Conservation (phyloP, 1,284 basidiomycete genomes). For the Marasmius sp. region DNA sequence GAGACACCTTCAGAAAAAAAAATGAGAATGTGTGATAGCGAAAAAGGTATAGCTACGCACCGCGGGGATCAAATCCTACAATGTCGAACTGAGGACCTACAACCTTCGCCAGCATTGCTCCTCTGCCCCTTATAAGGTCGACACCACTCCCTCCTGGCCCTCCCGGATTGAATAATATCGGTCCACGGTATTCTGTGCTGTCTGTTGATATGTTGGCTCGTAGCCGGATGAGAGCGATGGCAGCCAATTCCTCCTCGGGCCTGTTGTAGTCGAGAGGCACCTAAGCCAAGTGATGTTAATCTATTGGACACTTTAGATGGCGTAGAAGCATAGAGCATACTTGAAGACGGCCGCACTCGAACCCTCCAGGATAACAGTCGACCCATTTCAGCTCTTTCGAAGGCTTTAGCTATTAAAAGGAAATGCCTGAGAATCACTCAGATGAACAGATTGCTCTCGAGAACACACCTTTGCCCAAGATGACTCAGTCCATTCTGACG, state of each 20-base stretch:
- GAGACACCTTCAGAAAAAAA: slow-evolving; percentile 9
- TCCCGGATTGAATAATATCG: slow-evolving; percentile 34
- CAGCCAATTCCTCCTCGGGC: slow-evolving; percentile 22
- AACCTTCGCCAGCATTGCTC: background rate
- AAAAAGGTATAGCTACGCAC: slow-evolving; percentile 5
- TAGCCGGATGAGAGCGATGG: slow-evolving; percentile 27
- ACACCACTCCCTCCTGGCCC: slow-evolving; percentile 32
- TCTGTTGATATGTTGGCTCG: slow-evolving; percentile 21
- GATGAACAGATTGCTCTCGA: background rate
- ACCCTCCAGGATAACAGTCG: background rate
- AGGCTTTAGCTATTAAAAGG: background rate
- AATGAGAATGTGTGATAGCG: background rate
- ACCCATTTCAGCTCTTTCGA: background rate
- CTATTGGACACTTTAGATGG: background rate
- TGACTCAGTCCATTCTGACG: background rate
- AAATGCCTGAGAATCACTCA: background rate
- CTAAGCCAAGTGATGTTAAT: slow-evolving; percentile 6
- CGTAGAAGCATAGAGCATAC: background rate
- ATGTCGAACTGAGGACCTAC: slow-evolving; percentile 30
- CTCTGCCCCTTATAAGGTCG: slow-evolving; percentile 5
- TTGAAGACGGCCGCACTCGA: slow-evolving; percentile 1
- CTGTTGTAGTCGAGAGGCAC: slow-evolving; percentile 31
- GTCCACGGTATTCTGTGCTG: slow-evolving; percentile 26
- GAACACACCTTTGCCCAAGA: background rate
- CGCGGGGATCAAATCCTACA: slow-evolving; percentile 34